Conservation (phyloP, 2,329 filamentous ascomycete species). For the Claviceps pazoutovae region DNA sequence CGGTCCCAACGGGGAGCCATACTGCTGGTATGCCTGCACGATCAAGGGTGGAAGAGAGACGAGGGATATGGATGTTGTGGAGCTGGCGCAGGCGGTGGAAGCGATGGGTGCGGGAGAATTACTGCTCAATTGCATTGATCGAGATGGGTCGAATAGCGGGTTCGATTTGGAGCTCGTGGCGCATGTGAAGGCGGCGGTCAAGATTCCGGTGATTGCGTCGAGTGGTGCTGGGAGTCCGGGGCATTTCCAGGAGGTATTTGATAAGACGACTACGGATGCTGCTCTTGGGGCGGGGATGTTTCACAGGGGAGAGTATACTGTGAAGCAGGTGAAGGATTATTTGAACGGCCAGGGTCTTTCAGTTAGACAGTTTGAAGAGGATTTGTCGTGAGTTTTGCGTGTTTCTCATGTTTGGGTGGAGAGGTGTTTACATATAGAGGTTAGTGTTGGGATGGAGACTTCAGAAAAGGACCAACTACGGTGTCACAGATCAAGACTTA, state of each 20-base stretch:
- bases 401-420: not conserved
- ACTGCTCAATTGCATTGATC: conserved; percentile 93
- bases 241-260: conserved; percentile 87
- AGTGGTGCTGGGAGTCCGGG: conserved; percentile 78
- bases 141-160: conserved; percentile 84
- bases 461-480: too few species aligned
- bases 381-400: conserved; percentile 17
- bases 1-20: conserved; percentile 62
- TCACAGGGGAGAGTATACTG: conserved; percentile 87
- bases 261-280: conserved; percentile 73
- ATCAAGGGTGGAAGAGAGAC: conserved; percentile 91
- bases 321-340: conserved; percentile 83
- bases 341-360: conserved; percentile 56
- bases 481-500: too few species aligned
- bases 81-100: conserved; percentile 79
- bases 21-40: conserved; percentile 96
- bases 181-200: conserved; percentile 75
- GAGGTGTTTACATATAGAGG: not conserved
- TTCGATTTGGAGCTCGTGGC: conserved; percentile 87
- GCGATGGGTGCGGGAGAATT: conserved; percentile 94
- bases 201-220: conserved; percentile 88
- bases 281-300: conserved; percentile 96
- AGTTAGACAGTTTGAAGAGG: conserved; percentile 65
- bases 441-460: not conserved
- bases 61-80: conserved; percentile 83